Conservation (phyloP, 306 rosid genomes). For the Pyrus communis region DNA sequence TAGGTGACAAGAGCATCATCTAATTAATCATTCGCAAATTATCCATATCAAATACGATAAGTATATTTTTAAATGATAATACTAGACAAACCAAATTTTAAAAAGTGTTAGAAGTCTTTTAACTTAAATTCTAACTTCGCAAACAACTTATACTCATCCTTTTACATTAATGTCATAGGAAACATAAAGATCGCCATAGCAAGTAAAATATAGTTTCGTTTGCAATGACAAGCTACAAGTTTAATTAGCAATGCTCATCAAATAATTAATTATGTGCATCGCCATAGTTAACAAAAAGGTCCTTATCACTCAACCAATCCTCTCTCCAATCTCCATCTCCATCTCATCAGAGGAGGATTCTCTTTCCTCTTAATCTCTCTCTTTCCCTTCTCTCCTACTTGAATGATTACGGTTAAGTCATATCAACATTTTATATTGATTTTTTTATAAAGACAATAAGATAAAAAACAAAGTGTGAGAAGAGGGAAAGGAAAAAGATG, state of each 20-base stretch:
- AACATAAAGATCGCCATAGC: background rate
- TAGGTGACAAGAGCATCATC: too few relatives aligned
- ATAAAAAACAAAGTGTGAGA: too few relatives aligned
- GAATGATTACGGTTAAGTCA: too few relatives aligned
- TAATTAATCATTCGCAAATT: background rate
- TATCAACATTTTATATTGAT: too few relatives aligned
- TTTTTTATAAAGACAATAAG: too few relatives aligned
- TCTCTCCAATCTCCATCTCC: background rate
- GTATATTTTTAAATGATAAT: too few relatives aligned
- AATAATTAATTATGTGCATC: background rate
- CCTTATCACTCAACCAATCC: background rate
- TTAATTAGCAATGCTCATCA: too few relatives aligned
- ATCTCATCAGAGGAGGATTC: background rate
- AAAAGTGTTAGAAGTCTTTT: background rate
- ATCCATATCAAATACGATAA: background rate
- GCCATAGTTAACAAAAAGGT: background rate
- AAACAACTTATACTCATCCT: background rate
- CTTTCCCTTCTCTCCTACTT: rapidly evolving
- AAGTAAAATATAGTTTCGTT: background rate
- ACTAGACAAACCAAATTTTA: too few relatives aligned
- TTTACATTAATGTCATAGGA: background rate
- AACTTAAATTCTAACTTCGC: background rate
- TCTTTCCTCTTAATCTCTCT: too few relatives aligned
- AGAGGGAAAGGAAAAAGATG: rapidly evolving
- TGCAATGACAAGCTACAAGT: background rate